Conservation (phyloP, 2,329 filamentous ascomycete species). For the Sarocladiaceae sp. region DNA sequence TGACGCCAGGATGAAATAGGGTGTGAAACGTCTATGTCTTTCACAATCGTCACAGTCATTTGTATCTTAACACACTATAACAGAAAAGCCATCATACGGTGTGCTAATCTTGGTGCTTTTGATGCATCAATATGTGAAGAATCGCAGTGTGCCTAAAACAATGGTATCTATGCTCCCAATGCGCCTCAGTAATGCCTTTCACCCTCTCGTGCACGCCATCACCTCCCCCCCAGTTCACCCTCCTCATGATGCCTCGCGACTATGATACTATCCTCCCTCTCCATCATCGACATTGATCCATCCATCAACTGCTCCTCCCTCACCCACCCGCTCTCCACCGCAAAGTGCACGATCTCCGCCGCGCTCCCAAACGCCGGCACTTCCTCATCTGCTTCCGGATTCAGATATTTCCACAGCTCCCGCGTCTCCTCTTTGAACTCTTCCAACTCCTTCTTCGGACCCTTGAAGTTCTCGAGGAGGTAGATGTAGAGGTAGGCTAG, state of each 20-base stretch:
- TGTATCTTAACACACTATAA: too few relatives aligned
- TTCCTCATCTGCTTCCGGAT: conserved; percentile 41
- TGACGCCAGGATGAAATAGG: too few relatives aligned
- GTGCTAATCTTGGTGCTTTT: too few relatives aligned
- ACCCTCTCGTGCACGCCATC: conserved; percentile 12
- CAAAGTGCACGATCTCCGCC: conserved; percentile 50
- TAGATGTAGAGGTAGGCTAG: conserved; percentile 56
- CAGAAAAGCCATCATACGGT: too few relatives aligned
- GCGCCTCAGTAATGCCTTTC: not conserved
- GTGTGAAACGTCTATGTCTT: too few relatives aligned
- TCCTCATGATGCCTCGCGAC: conserved; percentile 17
- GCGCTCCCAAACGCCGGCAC: conserved; percentile 48
- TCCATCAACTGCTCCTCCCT: conserved; percentile 44
- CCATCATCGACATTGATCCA: conserved; percentile 25
- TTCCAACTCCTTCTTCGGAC: conserved; percentile 37
- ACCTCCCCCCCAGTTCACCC: conserved; percentile 19
- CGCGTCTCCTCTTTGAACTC: conserved; percentile 41
- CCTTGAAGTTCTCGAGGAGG: conserved; percentile 39
- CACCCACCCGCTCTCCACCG: conserved; percentile 53
- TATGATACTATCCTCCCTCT: conserved; percentile 37
- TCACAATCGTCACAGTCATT: too few relatives aligned
- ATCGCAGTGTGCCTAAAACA: conserved; percentile 1
- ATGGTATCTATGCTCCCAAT: too few relatives aligned
- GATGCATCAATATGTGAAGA: too few relatives aligned
- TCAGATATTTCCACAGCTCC: conserved; percentile 48